These are phyloP conservation scores for Boletus coccyginus DNA, from an alignment of 768 basidiomycete genomes.

Conservation along the genomic window DNA sequence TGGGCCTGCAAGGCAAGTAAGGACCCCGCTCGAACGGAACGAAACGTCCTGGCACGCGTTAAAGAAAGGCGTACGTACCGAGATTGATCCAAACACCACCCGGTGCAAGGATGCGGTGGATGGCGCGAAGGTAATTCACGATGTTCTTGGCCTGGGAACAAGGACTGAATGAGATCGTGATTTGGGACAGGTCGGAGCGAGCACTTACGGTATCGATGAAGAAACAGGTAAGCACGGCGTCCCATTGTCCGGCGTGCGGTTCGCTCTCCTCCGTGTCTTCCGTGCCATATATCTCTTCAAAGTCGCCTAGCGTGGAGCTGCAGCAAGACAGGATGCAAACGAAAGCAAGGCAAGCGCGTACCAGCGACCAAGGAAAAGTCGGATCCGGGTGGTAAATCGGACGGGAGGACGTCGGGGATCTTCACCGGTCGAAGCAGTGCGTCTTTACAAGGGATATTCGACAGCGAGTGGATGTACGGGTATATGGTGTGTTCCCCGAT, in stretches of 20 bases:
- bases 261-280: constrained; percentile 50
- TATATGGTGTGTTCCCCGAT: constrained; percentile 74
- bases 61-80: constrained; percentile 23
- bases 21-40: not conserved
- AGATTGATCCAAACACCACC: constrained; percentile 94
- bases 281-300: constrained; percentile 84
- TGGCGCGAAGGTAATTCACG: constrained; percentile 84
- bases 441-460: constrained; percentile 61
- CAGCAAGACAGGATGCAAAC: not conserved
- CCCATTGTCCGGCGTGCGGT: constrained; percentile 78
- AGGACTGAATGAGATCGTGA: not conserved
- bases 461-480: constrained; percentile 92
- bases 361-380: constrained; percentile 88
- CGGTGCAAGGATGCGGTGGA: constrained; percentile 77
- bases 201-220: constrained; percentile 87
- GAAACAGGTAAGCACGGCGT: constrained; percentile 91
- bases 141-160: constrained; percentile 81
- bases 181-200: not conserved
- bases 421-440: constrained; percentile 64
- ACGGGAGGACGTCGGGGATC: constrained; percentile 84
- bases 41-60: not conserved
- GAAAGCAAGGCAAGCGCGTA: constrained; percentile 23
- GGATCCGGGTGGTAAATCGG: constrained; percentile 58
- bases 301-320: constrained; percentile 59
- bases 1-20: constrained; percentile 54